These are phyloP conservation scores for Neoboletus magnificus DNA, from an alignment of 768 basidiomycete genomes.

Conservation along the genomic window DNA sequence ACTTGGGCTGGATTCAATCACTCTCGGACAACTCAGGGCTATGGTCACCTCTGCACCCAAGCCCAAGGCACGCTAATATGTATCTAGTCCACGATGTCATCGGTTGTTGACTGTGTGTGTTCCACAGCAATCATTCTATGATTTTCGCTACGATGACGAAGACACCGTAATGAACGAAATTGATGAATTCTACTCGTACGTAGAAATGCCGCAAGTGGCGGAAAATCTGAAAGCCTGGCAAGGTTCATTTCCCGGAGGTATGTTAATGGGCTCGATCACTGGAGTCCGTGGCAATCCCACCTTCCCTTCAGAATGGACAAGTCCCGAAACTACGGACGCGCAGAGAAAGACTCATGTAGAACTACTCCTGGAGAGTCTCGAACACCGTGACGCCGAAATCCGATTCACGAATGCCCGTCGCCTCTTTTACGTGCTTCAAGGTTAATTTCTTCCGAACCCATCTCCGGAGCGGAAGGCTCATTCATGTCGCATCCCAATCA, in stretches of 20 bases:
- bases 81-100: slow-evolving; percentile 3
- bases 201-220: slow-evolving; percentile 87
- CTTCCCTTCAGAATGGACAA: slow-evolving; percentile 70
- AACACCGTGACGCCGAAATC: slow-evolving; percentile 80
- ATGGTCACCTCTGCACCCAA: slow-evolving; percentile 68
- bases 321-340: slow-evolving; percentile 45
- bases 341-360: slow-evolving; percentile 74
- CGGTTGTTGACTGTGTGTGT: slow-evolving; percentile 18
- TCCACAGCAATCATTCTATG: slow-evolving; percentile 77
- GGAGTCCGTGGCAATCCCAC: neutral
- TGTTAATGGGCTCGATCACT: slow-evolving; percentile 18
- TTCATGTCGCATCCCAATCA: slow-evolving; percentile 29
- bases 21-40: slow-evolving; percentile 74
- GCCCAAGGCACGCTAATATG: slow-evolving; percentile 56
- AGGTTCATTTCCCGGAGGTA: slow-evolving; percentile 76
- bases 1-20: slow-evolving; percentile 66
- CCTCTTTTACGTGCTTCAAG: slow-evolving; percentile 90
- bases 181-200: slow-evolving; percentile 97
- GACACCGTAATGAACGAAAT: slow-evolving; percentile 95
- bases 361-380: slow-evolving; percentile 79
- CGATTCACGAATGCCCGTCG: slow-evolving; percentile 85
- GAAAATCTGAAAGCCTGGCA: slow-evolving; percentile 89
- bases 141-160: slow-evolving; percentile 94
- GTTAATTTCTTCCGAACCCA: slow-evolving; percentile 36
- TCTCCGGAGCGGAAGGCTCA: neutral